Percentiles rank a stretch among this genome's conserved stretches.
Conservation (phyloP, 106 monocot genomes). For the Dendrobium officinale region DNA sequence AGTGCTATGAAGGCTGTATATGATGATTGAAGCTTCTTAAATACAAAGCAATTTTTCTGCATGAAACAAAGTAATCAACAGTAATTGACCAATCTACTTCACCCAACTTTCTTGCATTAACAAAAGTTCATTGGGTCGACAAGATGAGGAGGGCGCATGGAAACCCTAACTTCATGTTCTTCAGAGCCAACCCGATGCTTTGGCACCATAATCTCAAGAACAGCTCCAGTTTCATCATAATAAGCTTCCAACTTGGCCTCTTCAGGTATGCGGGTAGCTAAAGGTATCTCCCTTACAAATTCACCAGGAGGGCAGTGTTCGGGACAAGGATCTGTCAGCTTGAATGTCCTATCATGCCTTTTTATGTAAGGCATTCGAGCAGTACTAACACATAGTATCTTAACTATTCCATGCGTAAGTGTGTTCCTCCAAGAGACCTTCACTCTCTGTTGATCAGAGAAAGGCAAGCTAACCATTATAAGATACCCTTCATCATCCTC, state of each 20-base stretch:
- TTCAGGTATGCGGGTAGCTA: constrained; percentile 28
- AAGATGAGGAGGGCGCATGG: constrained; percentile 29
- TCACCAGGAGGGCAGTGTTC: constrained; percentile 35
- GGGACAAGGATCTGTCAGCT: constrained; percentile 23
- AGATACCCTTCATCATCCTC: constrained; percentile 29
- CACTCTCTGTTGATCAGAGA: constrained; percentile 25
- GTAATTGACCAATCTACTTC: neutral
- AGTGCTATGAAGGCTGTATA: too few relatives aligned
- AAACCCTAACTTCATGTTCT: constrained; percentile 30
- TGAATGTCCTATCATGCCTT: constrained; percentile 32
- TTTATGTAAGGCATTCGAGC: constrained; percentile 30
- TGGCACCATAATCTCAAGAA: constrained; percentile 34
- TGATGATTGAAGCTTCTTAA: neutral
- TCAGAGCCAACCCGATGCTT: constrained; percentile 26
- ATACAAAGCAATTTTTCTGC: neutral
- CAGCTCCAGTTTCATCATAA: constrained; percentile 28
- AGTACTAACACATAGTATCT: constrained; percentile 24
- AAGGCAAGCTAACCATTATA: constrained; percentile 30
- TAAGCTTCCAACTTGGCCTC: constrained; percentile 35
- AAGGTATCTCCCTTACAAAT: constrained; percentile 28
- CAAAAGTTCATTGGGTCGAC: constrained; percentile 20
- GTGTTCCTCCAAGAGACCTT: constrained; percentile 32
- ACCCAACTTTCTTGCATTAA: constrained; percentile 1
- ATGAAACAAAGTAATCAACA: neutral
- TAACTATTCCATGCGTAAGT: constrained; percentile 33